These are phyloP conservation scores for Aristolochia californica DNA, from an alignment of 164 flowering plant species.

Conservation along the genomic window DNA sequence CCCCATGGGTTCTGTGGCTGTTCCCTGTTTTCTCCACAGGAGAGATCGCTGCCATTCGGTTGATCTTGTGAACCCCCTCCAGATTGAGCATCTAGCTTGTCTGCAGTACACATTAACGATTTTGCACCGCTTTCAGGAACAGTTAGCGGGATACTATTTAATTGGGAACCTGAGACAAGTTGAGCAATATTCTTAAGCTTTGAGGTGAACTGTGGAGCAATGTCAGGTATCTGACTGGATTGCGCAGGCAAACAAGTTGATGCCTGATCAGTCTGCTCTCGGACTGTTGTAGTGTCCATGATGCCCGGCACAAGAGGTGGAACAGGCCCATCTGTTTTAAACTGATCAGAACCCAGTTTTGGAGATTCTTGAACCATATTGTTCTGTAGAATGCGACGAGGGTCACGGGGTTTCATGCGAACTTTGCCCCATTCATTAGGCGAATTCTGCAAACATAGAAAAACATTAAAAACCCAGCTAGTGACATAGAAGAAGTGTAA, in stretches of 20 bases:
- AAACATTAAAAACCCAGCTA: background rate
- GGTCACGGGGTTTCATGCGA: slow-evolving; percentile 97
- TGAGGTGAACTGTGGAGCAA: slow-evolving; percentile 49
- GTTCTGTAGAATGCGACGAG: slow-evolving; percentile 76
- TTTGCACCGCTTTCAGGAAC: slow-evolving; percentile 23
- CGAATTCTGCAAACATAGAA: slow-evolving; percentile 8
- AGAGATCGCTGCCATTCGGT: slow-evolving; percentile 15
- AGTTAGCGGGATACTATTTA: slow-evolving; percentile 15
- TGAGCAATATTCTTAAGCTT: slow-evolving; percentile 68
- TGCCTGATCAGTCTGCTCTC: slow-evolving; percentile 33
- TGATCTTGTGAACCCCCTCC: slow-evolving; percentile 20
- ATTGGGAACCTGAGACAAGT: slow-evolving; percentile 41
- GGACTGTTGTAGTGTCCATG: slow-evolving; percentile 22
- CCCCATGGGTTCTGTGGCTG: slow-evolving; percentile 52
- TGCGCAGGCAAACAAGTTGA: slow-evolving; percentile 27
- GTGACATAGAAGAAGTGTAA: too few relatives aligned
- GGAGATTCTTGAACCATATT: slow-evolving; percentile 34
- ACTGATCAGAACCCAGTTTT: slow-evolving; percentile 34
- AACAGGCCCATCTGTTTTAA: slow-evolving; percentile 18
- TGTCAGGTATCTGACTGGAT: slow-evolving; percentile 39
- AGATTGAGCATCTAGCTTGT: slow-evolving; percentile 18
- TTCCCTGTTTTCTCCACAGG: slow-evolving; percentile 23
- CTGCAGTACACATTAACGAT: slow-evolving; percentile 13
- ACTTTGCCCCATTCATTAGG: slow-evolving; percentile 53
- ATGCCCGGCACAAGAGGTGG: slow-evolving; percentile 15